Percentiles rank a stretch among this genome's conserved stretches.
Evolutionary conservation across 352 stramenopile genomes (phyloP).

Genomic region (Globisporangium yorkense): DNA sequence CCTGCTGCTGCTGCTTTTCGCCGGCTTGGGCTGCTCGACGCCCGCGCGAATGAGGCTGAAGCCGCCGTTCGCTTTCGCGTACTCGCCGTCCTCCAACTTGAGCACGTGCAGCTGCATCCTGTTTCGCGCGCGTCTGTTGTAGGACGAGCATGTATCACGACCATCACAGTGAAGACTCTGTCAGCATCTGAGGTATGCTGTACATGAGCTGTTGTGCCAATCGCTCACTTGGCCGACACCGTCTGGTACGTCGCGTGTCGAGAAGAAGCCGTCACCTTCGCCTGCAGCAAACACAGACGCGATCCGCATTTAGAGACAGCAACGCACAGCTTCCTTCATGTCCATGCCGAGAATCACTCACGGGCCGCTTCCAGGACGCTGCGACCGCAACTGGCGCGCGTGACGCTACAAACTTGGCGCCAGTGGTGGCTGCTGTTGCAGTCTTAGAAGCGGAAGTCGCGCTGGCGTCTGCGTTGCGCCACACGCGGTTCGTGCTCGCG

Average conservation of each 20-base stretch:
- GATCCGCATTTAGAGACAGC: no score
- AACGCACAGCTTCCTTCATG: no score
- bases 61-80: slow-evolving; percentile 63
- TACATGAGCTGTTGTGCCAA: no score
- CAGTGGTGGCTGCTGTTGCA: neutral
- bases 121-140: slow-evolving; percentile 21
- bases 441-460: neutral
- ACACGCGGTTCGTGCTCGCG: slow-evolving; percentile 55
- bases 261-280: slow-evolving; percentile 20
- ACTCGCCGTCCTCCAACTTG: slow-evolving; percentile 60
- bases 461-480: slow-evolving; percentile 23
- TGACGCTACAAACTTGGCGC: neutral
- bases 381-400: no score
- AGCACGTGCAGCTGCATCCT: slow-evolving; percentile 51
- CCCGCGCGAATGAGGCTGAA: slow-evolving; percentile 65
- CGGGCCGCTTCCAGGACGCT: neutral
- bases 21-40: slow-evolving; percentile 26
- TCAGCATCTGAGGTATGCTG: no score
- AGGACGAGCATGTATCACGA: no score
- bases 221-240: neutral
- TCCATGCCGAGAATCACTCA: neutral
- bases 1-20: neutral
- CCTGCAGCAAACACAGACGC: slow-evolving; percentile 6
- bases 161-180: neutral
- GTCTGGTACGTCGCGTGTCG: neutral